Conservation (phyloP, 2,329 filamentous ascomycete genomes). For the Trichoderma oligosporum region DNA sequence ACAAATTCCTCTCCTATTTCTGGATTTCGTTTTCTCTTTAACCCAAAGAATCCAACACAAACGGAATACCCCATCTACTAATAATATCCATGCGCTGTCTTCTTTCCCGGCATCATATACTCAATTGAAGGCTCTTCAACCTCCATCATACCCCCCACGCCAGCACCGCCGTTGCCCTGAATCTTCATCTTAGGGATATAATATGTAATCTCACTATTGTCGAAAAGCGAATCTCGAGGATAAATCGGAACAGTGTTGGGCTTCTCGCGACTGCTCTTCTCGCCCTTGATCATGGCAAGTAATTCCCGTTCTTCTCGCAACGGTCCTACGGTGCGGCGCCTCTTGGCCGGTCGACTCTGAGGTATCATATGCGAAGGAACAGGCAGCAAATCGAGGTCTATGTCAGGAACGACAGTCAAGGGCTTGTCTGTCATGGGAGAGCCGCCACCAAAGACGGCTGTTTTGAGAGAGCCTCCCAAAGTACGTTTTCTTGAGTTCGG, state of each 20-base stretch:
- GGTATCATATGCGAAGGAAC: slow-evolving; percentile 1
- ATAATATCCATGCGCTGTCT: neutral
- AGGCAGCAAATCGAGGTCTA: neutral
- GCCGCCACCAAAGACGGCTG: neutral
- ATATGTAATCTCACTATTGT: slow-evolving; percentile 3
- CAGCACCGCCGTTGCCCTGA: neutral
- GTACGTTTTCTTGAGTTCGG: neutral
- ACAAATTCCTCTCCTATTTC: no score
- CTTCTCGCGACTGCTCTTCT: neutral
- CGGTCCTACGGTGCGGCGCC: neutral
- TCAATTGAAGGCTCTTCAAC: slow-evolving; percentile 4
- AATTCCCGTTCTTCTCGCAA: neutral
- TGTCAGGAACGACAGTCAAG: neutral
- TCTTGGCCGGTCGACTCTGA: slow-evolving; percentile 8
- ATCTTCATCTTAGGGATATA: neutral
- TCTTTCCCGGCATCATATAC: neutral
- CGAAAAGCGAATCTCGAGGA: neutral
- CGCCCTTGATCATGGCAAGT: neutral
- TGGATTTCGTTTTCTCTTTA: no score
- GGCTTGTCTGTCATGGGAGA: neutral
- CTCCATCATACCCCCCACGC: neutral
- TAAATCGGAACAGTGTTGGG: neutral
- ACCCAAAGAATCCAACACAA: no score
- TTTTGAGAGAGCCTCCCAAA: neutral
- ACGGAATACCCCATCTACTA: no score